These are phyloP conservation scores for Trypanosoma vivax DNA, from an alignment of 208 protist genomes.

Conservation along the genomic window DNA sequence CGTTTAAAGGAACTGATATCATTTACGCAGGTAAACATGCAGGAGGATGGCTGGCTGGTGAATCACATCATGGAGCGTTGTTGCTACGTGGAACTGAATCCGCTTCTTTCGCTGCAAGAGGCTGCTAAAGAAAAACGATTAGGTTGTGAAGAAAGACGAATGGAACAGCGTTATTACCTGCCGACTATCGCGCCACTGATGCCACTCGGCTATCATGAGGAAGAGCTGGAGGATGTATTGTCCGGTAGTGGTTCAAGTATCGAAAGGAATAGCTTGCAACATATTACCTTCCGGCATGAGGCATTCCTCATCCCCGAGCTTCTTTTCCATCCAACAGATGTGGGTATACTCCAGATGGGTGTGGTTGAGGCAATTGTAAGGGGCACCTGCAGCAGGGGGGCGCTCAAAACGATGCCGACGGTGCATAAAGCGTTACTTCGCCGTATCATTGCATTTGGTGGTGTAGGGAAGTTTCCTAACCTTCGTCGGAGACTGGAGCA, in stretches of 20 bases:
- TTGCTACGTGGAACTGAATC: conserved; percentile 36
- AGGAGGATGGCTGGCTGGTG: conserved; percentile 78
- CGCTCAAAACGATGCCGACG: conserved; percentile 27
- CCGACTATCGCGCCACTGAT: conserved; percentile 60
- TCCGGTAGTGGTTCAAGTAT: conserved; percentile 11
- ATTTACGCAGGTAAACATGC: conserved; percentile 71
- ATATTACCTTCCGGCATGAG: conserved; percentile 53
- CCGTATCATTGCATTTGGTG: conserved; percentile 53
- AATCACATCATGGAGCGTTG: conserved; percentile 74
- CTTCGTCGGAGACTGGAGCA: conserved; percentile 32
- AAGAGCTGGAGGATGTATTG: conserved; percentile 29
- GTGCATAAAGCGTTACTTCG: conserved; percentile 30
- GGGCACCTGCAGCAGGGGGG: conserved; percentile 33
- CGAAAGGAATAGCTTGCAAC: conserved; percentile 20
- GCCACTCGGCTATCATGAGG: conserved; percentile 53
- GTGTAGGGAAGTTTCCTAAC: conserved; percentile 26
- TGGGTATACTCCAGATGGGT: conserved; percentile 57
- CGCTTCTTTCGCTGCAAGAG: neutral
- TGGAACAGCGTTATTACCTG: conserved; percentile 47
- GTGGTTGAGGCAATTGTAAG: conserved; percentile 37
- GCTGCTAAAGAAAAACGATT: conserved; percentile 2
- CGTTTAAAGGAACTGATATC: conserved; percentile 70
- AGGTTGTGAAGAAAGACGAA: neutral
- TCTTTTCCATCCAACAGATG: conserved; percentile 63
- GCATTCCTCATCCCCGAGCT: conserved; percentile 72